phyloP scores from a whole-genome alignment of 1,284 basidiomycete genomes.

The Caloboletus inedulis region DNA sequence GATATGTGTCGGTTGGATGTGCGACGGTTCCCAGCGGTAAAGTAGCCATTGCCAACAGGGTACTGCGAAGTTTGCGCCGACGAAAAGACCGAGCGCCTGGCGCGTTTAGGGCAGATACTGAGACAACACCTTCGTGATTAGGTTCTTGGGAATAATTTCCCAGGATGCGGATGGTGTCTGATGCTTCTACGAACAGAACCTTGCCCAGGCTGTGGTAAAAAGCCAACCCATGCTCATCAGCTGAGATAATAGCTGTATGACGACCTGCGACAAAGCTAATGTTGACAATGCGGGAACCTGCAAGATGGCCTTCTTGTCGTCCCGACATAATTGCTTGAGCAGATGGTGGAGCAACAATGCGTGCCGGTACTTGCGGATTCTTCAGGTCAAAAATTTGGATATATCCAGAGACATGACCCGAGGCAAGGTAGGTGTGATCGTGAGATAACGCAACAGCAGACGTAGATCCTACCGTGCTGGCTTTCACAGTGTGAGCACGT shows the following conservation, averaged over 20 bases:
- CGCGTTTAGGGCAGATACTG: conserved; percentile 15
- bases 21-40: conserved; percentile 77
- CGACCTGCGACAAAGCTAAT: conserved; percentile 91
- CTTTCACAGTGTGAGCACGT: conserved; percentile 38
- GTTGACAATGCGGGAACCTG: conserved; percentile 81
- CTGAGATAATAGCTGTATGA: conserved; percentile 91
- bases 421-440: conserved; percentile 91
- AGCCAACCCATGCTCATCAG: conserved; percentile 87
- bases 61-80: conserved; percentile 51
- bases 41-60: conserved; percentile 76
- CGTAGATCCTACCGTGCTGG: conserved; percentile 70
- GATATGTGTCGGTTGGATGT: conserved; percentile 82
- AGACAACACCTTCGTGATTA: conserved; percentile 4
- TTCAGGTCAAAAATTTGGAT: conserved; percentile 87
- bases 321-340: conserved; percentile 71
- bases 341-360: conserved; percentile 72
- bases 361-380: conserved; percentile 58
- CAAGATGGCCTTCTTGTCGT: conserved; percentile 88
- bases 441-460: conserved; percentile 89
- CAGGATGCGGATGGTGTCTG: conserved; percentile 91
- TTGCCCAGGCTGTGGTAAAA: conserved; percentile 97
- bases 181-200: conserved; percentile 92
- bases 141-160: conserved; percentile 79
- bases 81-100: conserved; percentile 21
- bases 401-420: conserved; percentile 84